Evolutionary conservation across 768 basidiomycete species (phyloP).

Genomic region (Coprinopsis cinerea): DNA sequence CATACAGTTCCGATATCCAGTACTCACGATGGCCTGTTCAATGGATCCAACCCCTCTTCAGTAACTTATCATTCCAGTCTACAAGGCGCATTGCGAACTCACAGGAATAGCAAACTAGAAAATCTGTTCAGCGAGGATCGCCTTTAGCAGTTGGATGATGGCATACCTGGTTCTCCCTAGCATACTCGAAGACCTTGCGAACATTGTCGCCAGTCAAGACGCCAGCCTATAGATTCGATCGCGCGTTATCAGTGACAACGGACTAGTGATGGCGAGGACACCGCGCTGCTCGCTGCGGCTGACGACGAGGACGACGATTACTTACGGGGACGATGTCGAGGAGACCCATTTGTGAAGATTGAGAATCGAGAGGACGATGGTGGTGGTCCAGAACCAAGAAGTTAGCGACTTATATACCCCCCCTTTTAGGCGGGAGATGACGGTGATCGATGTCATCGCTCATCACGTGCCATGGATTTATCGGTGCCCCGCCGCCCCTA

Average conservation of each 20-base stretch:
- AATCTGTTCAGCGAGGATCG: background rate
- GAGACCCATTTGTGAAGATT: slow-evolving; percentile 68
- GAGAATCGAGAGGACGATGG: too few species aligned
- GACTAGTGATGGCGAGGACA: too few species aligned
- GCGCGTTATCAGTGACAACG: slow-evolving; percentile 8
- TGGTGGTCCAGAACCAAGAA: slow-evolving; percentile 8
- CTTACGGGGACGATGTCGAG: slow-evolving; percentile 82
- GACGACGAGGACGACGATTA: slow-evolving; percentile 10
- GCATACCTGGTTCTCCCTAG: slow-evolving; percentile 76
- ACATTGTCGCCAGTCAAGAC: slow-evolving; percentile 95
- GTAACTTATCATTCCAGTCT: background rate
- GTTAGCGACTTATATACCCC: slow-evolving; percentile 3
- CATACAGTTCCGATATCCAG: background rate
- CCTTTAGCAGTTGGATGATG: background rate
- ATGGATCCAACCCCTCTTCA: slow-evolving; percentile 5
- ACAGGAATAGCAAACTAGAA: slow-evolving; percentile 79
- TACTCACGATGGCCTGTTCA: slow-evolving; percentile 67
- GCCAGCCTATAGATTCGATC: slow-evolving; percentile 57
- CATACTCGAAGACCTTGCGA: slow-evolving; percentile 93
- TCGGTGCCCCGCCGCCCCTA: slow-evolving; percentile 8
- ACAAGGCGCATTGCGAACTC: slow-evolving; percentile 27
- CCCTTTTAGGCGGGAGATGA: slow-evolving; percentile 8
- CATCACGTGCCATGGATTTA: slow-evolving; percentile 10
- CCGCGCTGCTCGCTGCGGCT: background rate
- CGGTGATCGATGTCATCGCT: slow-evolving; percentile 14